Percentiles rank a stretch among this genome's conserved stretches.
Evolutionary conservation across 345 rosid genomes (phyloP).

Genomic region (Crucihimalaya himalaica): DNA sequence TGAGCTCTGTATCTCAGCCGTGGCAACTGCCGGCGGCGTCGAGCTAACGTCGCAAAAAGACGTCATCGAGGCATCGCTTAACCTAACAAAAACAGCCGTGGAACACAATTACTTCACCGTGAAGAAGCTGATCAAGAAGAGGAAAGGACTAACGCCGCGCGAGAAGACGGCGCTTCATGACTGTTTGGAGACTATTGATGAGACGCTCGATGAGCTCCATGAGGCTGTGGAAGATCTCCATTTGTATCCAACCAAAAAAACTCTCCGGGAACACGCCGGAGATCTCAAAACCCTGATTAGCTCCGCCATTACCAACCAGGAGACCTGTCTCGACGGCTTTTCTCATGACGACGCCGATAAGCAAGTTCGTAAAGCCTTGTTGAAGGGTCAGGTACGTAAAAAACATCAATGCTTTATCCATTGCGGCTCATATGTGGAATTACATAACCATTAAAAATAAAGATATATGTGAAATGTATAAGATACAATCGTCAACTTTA

Average conservation of each 20-base stretch:
- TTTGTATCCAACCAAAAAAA: conserved; percentile 62
- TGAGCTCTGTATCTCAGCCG: conserved; percentile 70
- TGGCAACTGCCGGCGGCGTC: conserved; percentile 41
- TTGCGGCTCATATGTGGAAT: background rate
- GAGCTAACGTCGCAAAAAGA: conserved; percentile 52
- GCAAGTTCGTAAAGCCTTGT: conserved; percentile 48
- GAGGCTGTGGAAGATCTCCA: conserved; percentile 58
- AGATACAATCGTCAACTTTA: no score
- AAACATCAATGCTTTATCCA: background rate
- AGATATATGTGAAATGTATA: background rate
- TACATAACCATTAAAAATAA: background rate
- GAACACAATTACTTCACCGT: conserved; percentile 53
- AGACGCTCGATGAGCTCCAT: conserved; percentile 76
- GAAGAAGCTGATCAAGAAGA: conserved; percentile 38
- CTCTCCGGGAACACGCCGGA: conserved; percentile 66
- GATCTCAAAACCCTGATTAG: conserved; percentile 83
- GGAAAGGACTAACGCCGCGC: conserved; percentile 48
- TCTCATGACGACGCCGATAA: conserved; percentile 68
- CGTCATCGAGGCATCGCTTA: conserved; percentile 55
- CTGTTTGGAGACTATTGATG: conserved; percentile 83
- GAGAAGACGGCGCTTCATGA: conserved; percentile 84
- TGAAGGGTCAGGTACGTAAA: conserved; percentile 45
- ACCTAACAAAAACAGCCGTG: conserved; percentile 53
- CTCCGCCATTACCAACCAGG: conserved; percentile 90
- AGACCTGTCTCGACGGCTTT: conserved; percentile 90